phyloP scores from a whole-genome alignment of 140 eudicot species.

The Cichorium intybus region DNA sequence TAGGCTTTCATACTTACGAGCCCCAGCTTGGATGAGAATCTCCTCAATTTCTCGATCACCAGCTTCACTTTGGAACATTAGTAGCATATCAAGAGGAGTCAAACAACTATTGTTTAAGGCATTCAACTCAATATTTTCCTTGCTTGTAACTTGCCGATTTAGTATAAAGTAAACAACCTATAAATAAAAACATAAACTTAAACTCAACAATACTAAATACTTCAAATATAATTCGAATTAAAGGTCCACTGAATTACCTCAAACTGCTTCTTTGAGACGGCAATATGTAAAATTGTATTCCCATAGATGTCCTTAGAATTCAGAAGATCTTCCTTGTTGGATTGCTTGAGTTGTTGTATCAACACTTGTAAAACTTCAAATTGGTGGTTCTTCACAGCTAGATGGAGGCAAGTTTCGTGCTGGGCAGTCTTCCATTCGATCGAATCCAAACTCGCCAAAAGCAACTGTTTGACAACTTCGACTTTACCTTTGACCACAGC shows the following conservation, averaged over 20 bases:
- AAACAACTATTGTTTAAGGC: conserved; percentile 36
- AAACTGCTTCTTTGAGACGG: conserved; percentile 38
- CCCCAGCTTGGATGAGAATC: conserved; percentile 33
- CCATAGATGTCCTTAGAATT: conserved; percentile 27
- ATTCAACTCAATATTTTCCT: conserved; percentile 31
- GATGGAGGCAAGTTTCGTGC: conserved; percentile 46
- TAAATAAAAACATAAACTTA: not conserved
- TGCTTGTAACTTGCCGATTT: not conserved
- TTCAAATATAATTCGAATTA: not conserved
- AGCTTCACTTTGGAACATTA: conserved; percentile 35
- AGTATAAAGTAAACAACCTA: conserved; percentile 44
- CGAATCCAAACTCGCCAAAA: conserved; percentile 29
- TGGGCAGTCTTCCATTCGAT: conserved; percentile 35
- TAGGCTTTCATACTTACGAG: conserved; percentile 23
- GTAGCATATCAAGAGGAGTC: conserved; percentile 47
- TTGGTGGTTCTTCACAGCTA: conserved; percentile 48
- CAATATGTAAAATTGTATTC: conserved; percentile 46
- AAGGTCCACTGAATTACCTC: conserved; percentile 40
- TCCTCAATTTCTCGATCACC: conserved; percentile 37
- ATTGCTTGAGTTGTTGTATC: conserved; percentile 23
- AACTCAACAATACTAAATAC: no score
- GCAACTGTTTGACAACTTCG: conserved; percentile 29
- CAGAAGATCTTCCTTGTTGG: conserved; percentile 30
- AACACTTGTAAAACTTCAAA: conserved; percentile 21
- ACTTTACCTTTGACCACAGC: conserved; percentile 49